These are phyloP conservation scores for Gastrodia elata DNA, from an alignment of 106 monocot genomes.

Conservation along the genomic window DNA sequence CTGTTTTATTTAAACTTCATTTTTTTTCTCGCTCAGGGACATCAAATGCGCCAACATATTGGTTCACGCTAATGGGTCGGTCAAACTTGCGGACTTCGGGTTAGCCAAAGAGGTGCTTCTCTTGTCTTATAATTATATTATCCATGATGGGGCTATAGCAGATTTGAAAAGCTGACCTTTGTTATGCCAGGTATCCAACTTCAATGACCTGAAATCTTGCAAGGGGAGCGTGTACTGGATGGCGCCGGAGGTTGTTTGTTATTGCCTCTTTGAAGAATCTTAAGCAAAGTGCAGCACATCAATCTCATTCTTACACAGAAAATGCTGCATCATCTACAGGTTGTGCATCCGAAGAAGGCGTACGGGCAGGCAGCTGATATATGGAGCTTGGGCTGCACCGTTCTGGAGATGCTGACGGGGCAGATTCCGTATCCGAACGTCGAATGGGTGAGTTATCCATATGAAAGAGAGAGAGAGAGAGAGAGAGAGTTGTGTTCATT, in stretches of 20 bases:
- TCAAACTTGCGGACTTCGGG: conserved; percentile 97
- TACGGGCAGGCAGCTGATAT: conserved; percentile 82
- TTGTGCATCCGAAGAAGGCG: conserved; percentile 41
- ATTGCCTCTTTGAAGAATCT: too few species aligned
- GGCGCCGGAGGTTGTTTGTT: conserved; percentile 82
- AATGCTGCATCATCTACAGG: too few species aligned
- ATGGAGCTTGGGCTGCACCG: conserved; percentile 96
- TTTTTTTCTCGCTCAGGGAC: conserved; percentile 41
- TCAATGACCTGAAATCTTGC: conserved; percentile 72
- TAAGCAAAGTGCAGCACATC: too few species aligned
- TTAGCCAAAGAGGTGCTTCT: conserved; percentile 84
- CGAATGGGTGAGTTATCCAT: conserved; percentile 62
- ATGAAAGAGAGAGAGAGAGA: too few species aligned
- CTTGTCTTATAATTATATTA: neutral
- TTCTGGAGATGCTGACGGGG: conserved; percentile 82
- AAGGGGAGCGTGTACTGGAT: conserved; percentile 99
- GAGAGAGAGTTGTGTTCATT: neutral
- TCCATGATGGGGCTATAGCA: neutral
- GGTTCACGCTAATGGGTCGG: conserved; percentile 85
- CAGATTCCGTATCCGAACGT: conserved; percentile 63
- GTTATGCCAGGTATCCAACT: conserved; percentile 43
- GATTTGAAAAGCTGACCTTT: conserved; percentile 10
- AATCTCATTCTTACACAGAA: too few species aligned
- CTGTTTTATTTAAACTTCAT: neutral
- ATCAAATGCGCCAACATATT: conserved; percentile 96